A percentile compares a stretch with the other conserved stretches of the same genome.
phyloP scores from a whole-genome alignment of 306 rosid genomes.

The Gastrolobium villosum region DNA sequence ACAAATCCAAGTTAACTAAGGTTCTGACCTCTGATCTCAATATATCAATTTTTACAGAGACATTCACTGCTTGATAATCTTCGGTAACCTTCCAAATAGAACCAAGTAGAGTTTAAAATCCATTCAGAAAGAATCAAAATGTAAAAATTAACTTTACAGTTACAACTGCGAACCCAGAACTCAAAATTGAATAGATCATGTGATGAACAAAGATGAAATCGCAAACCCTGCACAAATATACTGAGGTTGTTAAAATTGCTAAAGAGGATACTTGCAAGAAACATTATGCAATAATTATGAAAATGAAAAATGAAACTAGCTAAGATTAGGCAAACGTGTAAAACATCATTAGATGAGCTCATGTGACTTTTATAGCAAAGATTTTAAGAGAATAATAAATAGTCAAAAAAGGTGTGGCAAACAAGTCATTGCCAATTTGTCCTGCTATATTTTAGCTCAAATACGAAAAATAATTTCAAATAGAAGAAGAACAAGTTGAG shows the following conservation, averaged over 20 bases:
- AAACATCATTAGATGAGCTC: conserved; percentile 20
- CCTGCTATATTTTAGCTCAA: conserved; percentile 7
- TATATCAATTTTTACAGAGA: conserved; percentile 81
- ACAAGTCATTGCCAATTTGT: conserved; percentile 32
- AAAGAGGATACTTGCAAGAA: neutral
- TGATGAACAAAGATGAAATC: conserved; percentile 86
- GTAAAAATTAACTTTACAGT: conserved; percentile 48
- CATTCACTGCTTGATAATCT: conserved; percentile 96
- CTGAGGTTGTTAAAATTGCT: conserved; percentile 7
- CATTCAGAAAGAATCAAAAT: conserved; percentile 49
- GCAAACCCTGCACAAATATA: conserved; percentile 84
- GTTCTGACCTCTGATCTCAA: conserved; percentile 75
- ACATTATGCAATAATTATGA: conserved; percentile 7
- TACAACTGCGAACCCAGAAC: conserved; percentile 82
- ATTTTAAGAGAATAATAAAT: neutral
- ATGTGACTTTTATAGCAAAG: conserved; percentile 14
- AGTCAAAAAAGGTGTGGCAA: conserved; percentile 31
- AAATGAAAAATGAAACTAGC: conserved; percentile 21
- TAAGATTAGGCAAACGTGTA: conserved; percentile 1
- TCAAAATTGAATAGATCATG: conserved; percentile 98
- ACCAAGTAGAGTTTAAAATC: conserved; percentile 48
- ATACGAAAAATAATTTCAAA: conserved; percentile 18
- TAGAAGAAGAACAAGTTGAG: conserved; percentile 3
- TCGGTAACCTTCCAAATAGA: conserved; percentile 82
- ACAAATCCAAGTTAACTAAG: conserved; percentile 38